Base-by-base conservation (phyloP, 2,329 filamentous ascomycete species). In the Pseudogymnoascus sp. region DNA sequence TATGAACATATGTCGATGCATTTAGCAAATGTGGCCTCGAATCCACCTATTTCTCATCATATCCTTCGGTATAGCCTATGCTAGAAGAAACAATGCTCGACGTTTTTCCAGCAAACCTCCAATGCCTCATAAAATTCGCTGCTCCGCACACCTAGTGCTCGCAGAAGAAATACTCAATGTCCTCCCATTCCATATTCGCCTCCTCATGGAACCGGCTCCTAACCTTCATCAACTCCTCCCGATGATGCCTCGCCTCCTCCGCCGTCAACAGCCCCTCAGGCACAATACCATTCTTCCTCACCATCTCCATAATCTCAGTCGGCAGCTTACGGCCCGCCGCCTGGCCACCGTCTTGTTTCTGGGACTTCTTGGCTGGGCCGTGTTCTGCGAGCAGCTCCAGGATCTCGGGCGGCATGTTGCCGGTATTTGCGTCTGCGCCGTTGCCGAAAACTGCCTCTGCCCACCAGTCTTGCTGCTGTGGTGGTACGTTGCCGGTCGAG, bases 401-500 rank as follows among this genome's bases (percentile, higher is more conserved):
- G 6, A 75, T 60, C 68, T 74, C 72, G 1, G 68, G 46, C 50
- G 71, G 66, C 43, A 77, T 62, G 50, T 73, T 70, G 10, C 59
- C 38, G 10, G 33, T 60, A 12, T 60, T 26, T 41, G 59, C 59
- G 56, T 59, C 12, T 70, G 68, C 2, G 67, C 68, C 46, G 10
- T 60, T 37, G 26, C 60, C 16, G n/a, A 53, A 38, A 16, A 65
- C 65, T 63, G 66, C 63, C 8, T 75, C 71, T 0, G 64, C 62
- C 71, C 73, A 78, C 81, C 81, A 84, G 2, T 78, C 72, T 24
- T 75, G 69, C 64, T 77, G 78, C 68, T 84, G 81, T 2, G 80
- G 80, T 1, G 81, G 80, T 0, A 83, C 75, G 63, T 84, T 81
- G 0, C 76, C 76, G 0, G 79, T 82, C 2, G 75, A 84, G 8